Evolutionary conservation across 148 eudicot species (phyloP).

Genomic region (Chenopodium berlandieri): DNA sequence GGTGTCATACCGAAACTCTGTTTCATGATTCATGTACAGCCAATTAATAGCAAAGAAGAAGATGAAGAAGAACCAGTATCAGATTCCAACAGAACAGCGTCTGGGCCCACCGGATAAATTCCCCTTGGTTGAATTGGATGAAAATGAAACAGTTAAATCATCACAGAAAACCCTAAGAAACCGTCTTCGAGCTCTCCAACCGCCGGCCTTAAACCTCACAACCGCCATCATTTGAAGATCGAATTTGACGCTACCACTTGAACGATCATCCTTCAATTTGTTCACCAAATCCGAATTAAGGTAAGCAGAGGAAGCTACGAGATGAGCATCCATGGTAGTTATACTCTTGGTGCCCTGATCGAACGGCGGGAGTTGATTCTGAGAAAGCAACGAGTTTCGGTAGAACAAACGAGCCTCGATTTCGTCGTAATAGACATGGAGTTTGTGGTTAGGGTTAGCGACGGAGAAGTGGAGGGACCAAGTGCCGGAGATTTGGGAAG

Average conservation of each 20-base stretch:
- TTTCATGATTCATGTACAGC: too few relatives aligned
- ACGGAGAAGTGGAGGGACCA: constrained; percentile 13
- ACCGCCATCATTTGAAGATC: constrained; percentile 41
- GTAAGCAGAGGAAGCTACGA: constrained; percentile 39
- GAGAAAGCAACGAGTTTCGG: constrained; percentile 19
- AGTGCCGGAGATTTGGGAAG: constrained; percentile 34
- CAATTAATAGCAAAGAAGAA: background rate
- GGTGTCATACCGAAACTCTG: too few relatives aligned
- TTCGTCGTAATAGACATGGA: constrained; percentile 43
- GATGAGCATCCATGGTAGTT: constrained; percentile 34
- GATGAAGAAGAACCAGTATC: background rate
- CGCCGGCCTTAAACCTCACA: constrained; percentile 54
- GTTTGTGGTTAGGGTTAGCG: constrained; percentile 27
- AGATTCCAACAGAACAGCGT: constrained; percentile 30
- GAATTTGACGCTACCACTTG: constrained; percentile 37
- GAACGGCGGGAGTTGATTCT: constrained; percentile 50
- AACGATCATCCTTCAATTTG: constrained; percentile 35
- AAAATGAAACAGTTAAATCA: constrained; percentile 35
- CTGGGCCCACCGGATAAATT: constrained; percentile 16
- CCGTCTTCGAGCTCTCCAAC: constrained; percentile 57
- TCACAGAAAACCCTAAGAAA: constrained; percentile 54
- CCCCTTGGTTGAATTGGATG: constrained; percentile 22
- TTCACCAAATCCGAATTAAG: constrained; percentile 22
- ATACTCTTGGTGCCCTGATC: constrained; percentile 41
- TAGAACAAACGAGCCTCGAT: constrained; percentile 38